Percentiles rank a stretch among this genome's conserved stretches.
Evolutionary conservation across 1,284 basidiomycete species (phyloP).

Genomic region (Uromyces viciae-fabae): DNA sequence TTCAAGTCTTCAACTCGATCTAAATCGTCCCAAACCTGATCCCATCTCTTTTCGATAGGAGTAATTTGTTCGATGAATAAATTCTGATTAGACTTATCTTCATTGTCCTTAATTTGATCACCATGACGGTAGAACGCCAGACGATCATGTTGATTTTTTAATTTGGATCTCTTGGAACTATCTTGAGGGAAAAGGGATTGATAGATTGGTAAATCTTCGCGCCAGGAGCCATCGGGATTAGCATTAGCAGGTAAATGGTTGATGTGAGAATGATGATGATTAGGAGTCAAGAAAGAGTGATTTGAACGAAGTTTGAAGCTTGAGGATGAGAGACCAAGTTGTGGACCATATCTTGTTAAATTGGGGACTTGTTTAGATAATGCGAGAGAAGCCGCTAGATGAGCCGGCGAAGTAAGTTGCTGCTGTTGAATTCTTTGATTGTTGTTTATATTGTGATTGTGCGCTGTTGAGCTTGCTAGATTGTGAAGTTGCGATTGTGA

Average conservation of each 20-base stretch:
- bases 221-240: conserved; percentile 14
- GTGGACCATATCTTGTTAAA: conserved; percentile 30
- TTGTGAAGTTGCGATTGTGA: conserved; percentile 52
- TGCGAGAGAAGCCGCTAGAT: conserved; percentile 53
- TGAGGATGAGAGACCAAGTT: conserved; percentile 34
- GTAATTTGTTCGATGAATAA: conserved; percentile 17
- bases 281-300: conserved; percentile 14
- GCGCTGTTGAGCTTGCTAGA: neutral
- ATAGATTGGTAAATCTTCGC: conserved; percentile 22
- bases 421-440: too few relatives aligned
- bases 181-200: conserved; percentile 31
- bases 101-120: neutral
- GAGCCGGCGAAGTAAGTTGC: conserved; percentile 46
- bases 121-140: conserved; percentile 32
- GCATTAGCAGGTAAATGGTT: conserved; percentile 7
- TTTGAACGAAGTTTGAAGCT: conserved; percentile 37
- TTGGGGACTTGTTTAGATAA: conserved; percentile 40
- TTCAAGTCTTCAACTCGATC: conserved; percentile 65
- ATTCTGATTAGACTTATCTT: neutral
- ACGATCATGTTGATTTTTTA: conserved; percentile 1
- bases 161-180: conserved; percentile 1
- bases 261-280: neutral
- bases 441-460: neutral
- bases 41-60: conserved; percentile 35
- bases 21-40: conserved; percentile 33